Conservation (phyloP, 192 early-diverging fungal genomes). For the Podila epicladia region DNA sequence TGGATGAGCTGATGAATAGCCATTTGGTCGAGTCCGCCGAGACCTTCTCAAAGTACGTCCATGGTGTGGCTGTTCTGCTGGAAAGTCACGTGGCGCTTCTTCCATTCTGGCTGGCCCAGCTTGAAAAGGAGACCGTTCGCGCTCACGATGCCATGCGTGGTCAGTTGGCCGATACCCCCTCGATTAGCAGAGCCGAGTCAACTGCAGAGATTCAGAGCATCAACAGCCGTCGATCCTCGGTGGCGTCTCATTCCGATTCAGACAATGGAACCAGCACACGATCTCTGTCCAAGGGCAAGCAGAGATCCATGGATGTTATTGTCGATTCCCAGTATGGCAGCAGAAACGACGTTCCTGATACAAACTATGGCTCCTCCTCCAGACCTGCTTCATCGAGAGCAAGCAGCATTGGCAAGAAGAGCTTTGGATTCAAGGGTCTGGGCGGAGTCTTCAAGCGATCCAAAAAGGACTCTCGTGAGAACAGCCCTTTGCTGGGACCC, state of each 20-base stretch:
- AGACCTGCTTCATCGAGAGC: slow-evolving; percentile 18
- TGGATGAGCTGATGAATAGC: slow-evolving; percentile 74
- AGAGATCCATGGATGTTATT: slow-evolving; percentile 38
- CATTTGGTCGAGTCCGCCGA: slow-evolving; percentile 83
- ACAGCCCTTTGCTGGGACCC: slow-evolving; percentile 35
- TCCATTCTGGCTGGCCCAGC: slow-evolving; percentile 67
- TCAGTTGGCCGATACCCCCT: slow-evolving; percentile 34
- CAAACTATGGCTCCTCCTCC: slow-evolving; percentile 9
- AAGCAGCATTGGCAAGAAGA: slow-evolving; percentile 33
- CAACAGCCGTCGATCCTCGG: slow-evolving; percentile 40
- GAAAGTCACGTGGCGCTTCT: slow-evolving; percentile 68
- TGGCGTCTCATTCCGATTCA: slow-evolving; percentile 34
- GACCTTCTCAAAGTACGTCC: slow-evolving; percentile 89
- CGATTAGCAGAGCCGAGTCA: slow-evolving; percentile 36
- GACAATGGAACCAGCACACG: slow-evolving; percentile 24
- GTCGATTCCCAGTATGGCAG: slow-evolving; percentile 35
- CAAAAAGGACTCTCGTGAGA: slow-evolving; percentile 31
- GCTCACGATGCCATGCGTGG: slow-evolving; percentile 37
- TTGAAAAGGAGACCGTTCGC: slow-evolving; percentile 40
- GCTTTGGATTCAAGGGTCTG: slow-evolving; percentile 44
- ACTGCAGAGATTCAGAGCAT: slow-evolving; percentile 44
- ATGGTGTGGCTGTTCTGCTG: slow-evolving; percentile 80
- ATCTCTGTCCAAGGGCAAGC: slow-evolving; percentile 42
- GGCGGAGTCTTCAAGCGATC: slow-evolving; percentile 39
- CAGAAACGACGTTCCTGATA: slow-evolving; percentile 5